A percentile compares a stretch with the other conserved stretches of the same genome.
These are phyloP conservation scores for Daldinia grandis DNA, from an alignment of 495 filamentous ascomycete genomes.

Conservation along the genomic window DNA sequence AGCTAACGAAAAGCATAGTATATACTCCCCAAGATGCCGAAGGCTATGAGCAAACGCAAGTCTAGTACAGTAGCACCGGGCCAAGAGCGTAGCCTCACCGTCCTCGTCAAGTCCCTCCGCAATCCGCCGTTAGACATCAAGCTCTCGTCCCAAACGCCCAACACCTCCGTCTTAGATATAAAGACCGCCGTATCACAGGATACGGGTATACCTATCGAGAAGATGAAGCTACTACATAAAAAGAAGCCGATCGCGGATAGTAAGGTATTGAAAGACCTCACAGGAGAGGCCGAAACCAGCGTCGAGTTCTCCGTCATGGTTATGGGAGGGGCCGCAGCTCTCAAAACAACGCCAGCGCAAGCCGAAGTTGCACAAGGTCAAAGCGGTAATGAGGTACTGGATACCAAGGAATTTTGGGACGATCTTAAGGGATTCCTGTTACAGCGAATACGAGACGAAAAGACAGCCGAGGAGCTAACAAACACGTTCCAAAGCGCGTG, in stretches of 20 bases:
- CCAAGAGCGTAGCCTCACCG: conserved; percentile 60
- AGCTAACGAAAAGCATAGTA: conserved; percentile 46
- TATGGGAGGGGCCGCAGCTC: conserved; percentile 69
- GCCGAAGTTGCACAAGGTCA: conserved; percentile 59
- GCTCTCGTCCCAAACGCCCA: conserved; percentile 65
- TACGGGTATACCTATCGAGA: conserved; percentile 64
- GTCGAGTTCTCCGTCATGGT: conserved; percentile 88
- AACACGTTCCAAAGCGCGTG: conserved; percentile 76
- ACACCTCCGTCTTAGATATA: conserved; percentile 76
- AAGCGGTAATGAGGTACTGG: conserved; percentile 66
- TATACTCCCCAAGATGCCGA: conserved; percentile 58
- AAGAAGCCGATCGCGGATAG: conserved; percentile 82
- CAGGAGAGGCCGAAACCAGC: conserved; percentile 56
- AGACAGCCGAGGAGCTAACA: conserved; percentile 68
- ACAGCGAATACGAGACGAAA: conserved; percentile 78
- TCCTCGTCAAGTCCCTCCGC: conserved; percentile 77
- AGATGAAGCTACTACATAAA: conserved; percentile 82
- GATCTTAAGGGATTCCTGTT: conserved; percentile 84
- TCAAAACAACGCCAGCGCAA: conserved; percentile 47
- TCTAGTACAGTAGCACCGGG: conserved; percentile 48
- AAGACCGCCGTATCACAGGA: conserved; percentile 67
- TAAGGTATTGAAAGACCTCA: conserved; percentile 68
- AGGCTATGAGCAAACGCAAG: conserved; percentile 59
- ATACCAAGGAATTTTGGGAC: conserved; percentile 82
- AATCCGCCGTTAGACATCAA: conserved; percentile 71